phyloP scores from a whole-genome alignment of 2,329 filamentous ascomycete species.

The Sclerotinia subarctica region DNA sequence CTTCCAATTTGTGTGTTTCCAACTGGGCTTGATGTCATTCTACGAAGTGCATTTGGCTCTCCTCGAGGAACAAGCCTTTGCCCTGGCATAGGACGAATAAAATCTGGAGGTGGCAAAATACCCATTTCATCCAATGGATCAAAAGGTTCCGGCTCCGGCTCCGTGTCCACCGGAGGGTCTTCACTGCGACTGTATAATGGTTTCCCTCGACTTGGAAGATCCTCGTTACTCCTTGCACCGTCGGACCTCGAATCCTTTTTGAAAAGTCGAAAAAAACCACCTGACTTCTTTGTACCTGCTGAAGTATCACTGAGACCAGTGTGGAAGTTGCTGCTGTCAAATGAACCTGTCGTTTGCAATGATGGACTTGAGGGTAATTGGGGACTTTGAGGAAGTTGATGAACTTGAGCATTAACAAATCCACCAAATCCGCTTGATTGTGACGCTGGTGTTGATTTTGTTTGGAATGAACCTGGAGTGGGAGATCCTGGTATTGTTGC shows the following conservation, averaged over 20 bases:
- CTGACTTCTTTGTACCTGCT: background rate
- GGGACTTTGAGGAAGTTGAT: background rate
- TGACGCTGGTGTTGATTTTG: background rate
- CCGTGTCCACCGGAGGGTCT: background rate
- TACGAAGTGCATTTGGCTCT: slow-evolving; percentile 9
- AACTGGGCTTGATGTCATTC: background rate
- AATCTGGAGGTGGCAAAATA: slow-evolving; percentile 4
- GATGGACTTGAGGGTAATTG: slow-evolving; percentile 3
- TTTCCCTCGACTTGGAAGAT: background rate
- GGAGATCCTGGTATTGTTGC: slow-evolving; percentile 12
- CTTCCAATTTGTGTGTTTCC: slow-evolving; percentile 6
- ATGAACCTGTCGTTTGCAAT: slow-evolving; percentile 5
- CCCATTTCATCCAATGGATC: slow-evolving; percentile 2
- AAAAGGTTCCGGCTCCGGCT: background rate
- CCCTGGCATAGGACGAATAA: slow-evolving; percentile 14
- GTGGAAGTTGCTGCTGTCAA: slow-evolving; percentile 5
- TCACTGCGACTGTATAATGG: slow-evolving; percentile 2
- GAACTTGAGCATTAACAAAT: background rate
- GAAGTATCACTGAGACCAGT: background rate
- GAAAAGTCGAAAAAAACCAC: slow-evolving; percentile 3
- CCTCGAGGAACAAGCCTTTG: slow-evolving; percentile 3
- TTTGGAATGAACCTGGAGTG: background rate
- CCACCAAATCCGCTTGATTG: background rate
- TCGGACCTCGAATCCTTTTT: background rate
- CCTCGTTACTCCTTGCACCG: background rate